Evolutionary conservation across 352 stramenopile genomes (phyloP).

Genomic region (Paralagenidium karlingii): DNA sequence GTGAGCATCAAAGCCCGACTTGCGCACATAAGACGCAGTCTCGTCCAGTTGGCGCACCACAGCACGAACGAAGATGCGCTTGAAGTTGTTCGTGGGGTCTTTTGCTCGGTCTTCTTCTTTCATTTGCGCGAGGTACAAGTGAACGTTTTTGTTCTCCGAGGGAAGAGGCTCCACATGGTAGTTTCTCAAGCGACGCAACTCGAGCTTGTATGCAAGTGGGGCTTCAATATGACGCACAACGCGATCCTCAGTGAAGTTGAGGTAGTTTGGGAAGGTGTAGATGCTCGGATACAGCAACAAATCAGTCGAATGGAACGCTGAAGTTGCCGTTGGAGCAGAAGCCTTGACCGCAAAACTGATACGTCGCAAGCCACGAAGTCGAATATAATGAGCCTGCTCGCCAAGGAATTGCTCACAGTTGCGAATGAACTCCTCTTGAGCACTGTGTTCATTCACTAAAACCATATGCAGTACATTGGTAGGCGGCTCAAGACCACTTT

Average conservation of each 20-base stretch:
- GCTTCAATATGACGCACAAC: conserved; percentile 98
- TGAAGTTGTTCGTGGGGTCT: conserved; percentile 77
- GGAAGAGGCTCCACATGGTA: conserved; percentile 94
- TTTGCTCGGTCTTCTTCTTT: conserved; percentile 78
- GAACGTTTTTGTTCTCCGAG: conserved; percentile 93
- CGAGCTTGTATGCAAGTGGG: conserved; percentile 96
- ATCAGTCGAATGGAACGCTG: conserved; percentile 23
- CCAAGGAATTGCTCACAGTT: conserved; percentile 52
- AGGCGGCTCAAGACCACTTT: conserved; percentile 23
- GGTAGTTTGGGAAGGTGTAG: conserved; percentile 81
- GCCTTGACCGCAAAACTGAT: conserved; percentile 81
- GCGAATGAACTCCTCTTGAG: conserved; percentile 42
- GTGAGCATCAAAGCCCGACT: conserved; percentile 84
- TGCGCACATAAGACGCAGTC: conserved; percentile 38
- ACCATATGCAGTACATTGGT: conserved; percentile 82
- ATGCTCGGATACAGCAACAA: conserved; percentile 78
- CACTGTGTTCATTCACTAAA: conserved; percentile 48
- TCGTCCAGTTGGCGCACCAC: conserved; percentile 87
- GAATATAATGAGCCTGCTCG: conserved; percentile 34
- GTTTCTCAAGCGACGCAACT: conserved; percentile 94
- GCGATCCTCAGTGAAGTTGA: conserved; percentile 93
- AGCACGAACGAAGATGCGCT: conserved; percentile 94
- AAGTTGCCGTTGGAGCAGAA: conserved; percentile 16
- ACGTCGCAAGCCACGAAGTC: conserved; percentile 71
- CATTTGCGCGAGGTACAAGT: conserved; percentile 96